These are phyloP conservation scores for Jatropha multifida DNA, from an alignment of 441 rosid genomes.

Conservation along the genomic window DNA sequence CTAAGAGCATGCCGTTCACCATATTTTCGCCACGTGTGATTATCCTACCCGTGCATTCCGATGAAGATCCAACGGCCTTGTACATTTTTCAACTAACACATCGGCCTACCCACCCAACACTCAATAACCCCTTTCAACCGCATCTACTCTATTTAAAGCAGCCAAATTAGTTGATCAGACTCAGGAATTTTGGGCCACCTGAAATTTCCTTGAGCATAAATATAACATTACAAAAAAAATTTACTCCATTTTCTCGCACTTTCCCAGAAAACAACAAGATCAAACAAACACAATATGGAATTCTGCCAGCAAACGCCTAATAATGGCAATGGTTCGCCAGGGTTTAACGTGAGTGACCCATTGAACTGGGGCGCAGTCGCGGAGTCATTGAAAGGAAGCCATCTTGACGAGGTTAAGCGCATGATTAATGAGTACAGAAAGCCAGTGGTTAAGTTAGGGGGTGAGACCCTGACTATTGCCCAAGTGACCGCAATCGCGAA, in stretches of 20 bases:
- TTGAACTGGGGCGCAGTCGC: conserved; percentile 62
- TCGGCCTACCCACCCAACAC: conserved; percentile 50
- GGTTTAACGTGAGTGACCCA: conserved; percentile 37
- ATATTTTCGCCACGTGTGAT: conserved; percentile 20
- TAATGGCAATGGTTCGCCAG: background rate
- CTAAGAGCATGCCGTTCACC: conserved; percentile 7
- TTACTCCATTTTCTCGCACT: background rate
- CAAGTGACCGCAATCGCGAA: conserved; percentile 55
- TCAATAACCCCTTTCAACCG: background rate
- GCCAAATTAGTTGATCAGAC: background rate
- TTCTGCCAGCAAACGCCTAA: background rate
- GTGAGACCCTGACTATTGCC: conserved; percentile 55
- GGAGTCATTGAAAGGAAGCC: conserved; percentile 55
- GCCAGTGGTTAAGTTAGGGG: conserved; percentile 53
- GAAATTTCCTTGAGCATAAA: conserved; percentile 25
- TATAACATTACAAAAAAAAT: background rate
- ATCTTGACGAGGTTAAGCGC: conserved; percentile 62
- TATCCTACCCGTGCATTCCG: conserved; percentile 21
- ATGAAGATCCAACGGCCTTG: conserved; percentile 44
- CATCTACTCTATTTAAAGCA: background rate
- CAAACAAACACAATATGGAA: conserved; percentile 21
- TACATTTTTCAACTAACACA: conserved; percentile 50
- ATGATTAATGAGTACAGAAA: conserved; percentile 64
- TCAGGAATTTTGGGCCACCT: conserved; percentile 10
- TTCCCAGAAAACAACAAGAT: background rate